phyloP scores from a whole-genome alignment of 1,284 basidiomycete genomes.

The Ustilago hordei region DNA sequence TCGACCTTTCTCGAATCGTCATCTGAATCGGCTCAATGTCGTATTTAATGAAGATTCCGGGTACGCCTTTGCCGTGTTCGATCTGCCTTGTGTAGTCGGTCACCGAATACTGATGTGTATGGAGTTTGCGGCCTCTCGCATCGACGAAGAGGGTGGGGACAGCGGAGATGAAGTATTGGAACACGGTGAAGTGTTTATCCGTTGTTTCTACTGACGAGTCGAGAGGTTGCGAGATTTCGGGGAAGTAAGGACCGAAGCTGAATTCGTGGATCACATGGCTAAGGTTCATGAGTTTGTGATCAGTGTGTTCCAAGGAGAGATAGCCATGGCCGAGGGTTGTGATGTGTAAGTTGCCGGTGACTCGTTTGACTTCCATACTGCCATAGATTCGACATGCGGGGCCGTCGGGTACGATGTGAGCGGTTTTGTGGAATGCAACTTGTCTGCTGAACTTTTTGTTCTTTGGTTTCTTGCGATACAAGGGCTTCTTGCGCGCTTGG shows the following conservation, averaged over 20 bases:
- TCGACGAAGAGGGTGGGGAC: slow-evolving; percentile 93
- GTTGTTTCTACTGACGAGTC: slow-evolving; percentile 82
- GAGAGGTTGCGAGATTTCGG: slow-evolving; percentile 92
- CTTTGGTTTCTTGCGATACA: slow-evolving; percentile 37
- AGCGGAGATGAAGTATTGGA: slow-evolving; percentile 94
- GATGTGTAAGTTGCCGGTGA: slow-evolving; percentile 76
- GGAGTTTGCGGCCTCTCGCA: slow-evolving; percentile 74
- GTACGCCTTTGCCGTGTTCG: slow-evolving; percentile 82
- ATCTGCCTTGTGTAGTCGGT: slow-evolving; percentile 88
- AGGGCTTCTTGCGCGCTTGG: slow-evolving; percentile 39
- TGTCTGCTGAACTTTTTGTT: slow-evolving; percentile 73
- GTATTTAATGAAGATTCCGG: slow-evolving; percentile 75
- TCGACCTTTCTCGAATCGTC: slow-evolving; percentile 87
- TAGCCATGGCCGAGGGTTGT: slow-evolving; percentile 96
- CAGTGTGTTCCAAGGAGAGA: slow-evolving; percentile 84
- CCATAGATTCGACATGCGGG: slow-evolving; percentile 87
- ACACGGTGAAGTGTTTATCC: slow-evolving; percentile 74
- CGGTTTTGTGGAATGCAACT: slow-evolving; percentile 65
- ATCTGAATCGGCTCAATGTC: slow-evolving; percentile 91
- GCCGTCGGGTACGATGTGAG: slow-evolving; percentile 65
- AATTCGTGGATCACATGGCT: slow-evolving; percentile 96
- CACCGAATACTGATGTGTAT: slow-evolving; percentile 94
- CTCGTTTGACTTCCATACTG: slow-evolving; percentile 85
- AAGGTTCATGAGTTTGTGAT: slow-evolving; percentile 87
- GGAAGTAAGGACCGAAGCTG: slow-evolving; percentile 96